Base-by-base conservation (phyloP, 1,284 basidiomycete genomes). In the Ustanciosporium gigantosporum region DNA sequence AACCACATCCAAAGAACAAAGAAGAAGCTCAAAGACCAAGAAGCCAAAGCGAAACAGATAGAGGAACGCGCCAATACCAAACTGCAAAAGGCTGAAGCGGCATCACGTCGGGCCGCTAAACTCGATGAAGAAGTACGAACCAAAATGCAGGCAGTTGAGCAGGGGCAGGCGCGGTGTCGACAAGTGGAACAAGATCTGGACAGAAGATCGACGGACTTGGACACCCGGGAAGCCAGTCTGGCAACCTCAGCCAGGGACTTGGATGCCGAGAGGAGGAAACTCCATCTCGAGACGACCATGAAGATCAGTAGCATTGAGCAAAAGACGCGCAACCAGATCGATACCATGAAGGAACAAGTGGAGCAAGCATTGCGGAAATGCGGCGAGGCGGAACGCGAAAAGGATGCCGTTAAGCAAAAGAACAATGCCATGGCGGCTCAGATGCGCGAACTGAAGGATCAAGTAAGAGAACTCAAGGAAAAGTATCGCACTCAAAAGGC, bases 381-480 rank as follows among this genome's bases (percentile, higher is more conserved):
- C 19, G 17, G 16, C 17, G 43, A 36, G 23, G 43, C 43, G 9
- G 24, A 23, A 20, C 9, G 35, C 4, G 34, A 36, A 20, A 16
- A 36, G 3, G 24, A 45, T 9, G 34, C 25, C 5, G 22, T 23
- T 7, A 3, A 14, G 14, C 9, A 38, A 11, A 45, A 45, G 35
- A 45, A 45, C 25, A 31, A 37, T 14, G 6, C 8, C 5, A 32
- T 45, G 4, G 43, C 43, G 13, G 35, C 25, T 14, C 43, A 45
- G 43, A 37, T 45, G 43, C 34, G 43, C 13, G 43, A 36, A 13
- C 21, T 36, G n/a, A 36, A 45, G 35, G 16, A 7, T 13, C 5
- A 25, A n/a, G 14, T 36, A 9, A 29, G n/a, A 29, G 16, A 42
- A 31, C 16, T 31, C 25, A 16, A 42, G 4, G 34, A 40, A 21